phyloP scores from a whole-genome alignment of 129 eudicot species.

The Scalesia atractyloides region DNA sequence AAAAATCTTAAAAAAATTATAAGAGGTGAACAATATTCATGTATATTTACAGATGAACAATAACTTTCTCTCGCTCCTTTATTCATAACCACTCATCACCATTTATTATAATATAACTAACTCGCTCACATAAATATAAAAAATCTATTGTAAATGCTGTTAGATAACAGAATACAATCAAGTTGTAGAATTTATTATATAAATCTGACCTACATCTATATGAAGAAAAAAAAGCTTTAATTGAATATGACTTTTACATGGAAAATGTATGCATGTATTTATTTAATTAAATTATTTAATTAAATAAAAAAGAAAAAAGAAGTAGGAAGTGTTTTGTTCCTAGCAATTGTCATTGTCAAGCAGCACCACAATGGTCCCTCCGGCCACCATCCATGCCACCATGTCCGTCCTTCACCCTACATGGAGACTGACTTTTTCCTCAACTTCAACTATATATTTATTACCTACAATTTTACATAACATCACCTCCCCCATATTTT shows the following conservation, averaged over 20 bases:
- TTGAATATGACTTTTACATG: neutral
- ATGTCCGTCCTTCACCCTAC: slow-evolving; percentile 33
- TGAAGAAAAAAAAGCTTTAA: too few relatives aligned
- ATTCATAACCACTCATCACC: too few relatives aligned
- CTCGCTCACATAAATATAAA: too few relatives aligned
- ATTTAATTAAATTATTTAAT: neutral
- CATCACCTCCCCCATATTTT: neutral
- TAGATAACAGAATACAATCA: too few relatives aligned
- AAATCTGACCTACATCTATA: too few relatives aligned
- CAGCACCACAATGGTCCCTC: slow-evolving; percentile 31
- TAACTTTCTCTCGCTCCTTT: too few relatives aligned
- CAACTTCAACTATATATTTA: slow-evolving; percentile 22
- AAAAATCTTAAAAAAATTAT: too few relatives aligned
- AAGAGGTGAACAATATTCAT: too few relatives aligned
- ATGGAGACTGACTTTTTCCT: slow-evolving; percentile 25
- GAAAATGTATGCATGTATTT: neutral
- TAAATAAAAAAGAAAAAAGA: neutral
- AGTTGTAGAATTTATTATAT: too few relatives aligned
- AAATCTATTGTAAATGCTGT: too few relatives aligned
- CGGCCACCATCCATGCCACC: slow-evolving; percentile 33
- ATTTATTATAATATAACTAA: too few relatives aligned
- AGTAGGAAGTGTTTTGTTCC: neutral
- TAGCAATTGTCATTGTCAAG: slow-evolving; percentile 16
- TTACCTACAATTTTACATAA: neutral
- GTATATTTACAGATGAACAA: too few relatives aligned